Evolutionary conservation across 2,329 filamentous ascomycete species (phyloP).

Genomic region (Allantophomopsis cytisporea): DNA sequence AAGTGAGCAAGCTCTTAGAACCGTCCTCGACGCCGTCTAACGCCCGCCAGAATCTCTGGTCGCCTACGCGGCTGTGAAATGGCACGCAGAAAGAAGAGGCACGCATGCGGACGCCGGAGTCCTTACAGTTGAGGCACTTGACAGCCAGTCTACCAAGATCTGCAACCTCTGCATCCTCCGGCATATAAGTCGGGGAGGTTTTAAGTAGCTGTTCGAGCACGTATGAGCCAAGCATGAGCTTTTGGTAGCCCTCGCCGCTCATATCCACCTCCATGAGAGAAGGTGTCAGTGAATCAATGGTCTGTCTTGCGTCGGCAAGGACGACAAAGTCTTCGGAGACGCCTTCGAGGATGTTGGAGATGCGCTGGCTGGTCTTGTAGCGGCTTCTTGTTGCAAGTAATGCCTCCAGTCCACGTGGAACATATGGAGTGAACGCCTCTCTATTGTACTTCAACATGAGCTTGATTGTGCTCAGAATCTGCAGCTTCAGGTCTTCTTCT

Average conservation of each 20-base stretch:
- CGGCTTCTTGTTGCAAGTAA: conserved; percentile 49
- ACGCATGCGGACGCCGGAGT: conserved; percentile 56
- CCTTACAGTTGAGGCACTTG: conserved; percentile 44
- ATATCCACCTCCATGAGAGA: conserved; percentile 30
- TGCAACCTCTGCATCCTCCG: conserved; percentile 33
- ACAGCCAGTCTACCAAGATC: conserved; percentile 35
- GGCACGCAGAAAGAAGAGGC: conserved; percentile 70
- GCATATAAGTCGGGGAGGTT: conserved; percentile 27
- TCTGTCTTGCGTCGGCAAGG: conserved; percentile 49
- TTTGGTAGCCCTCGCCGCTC: conserved; percentile 31
- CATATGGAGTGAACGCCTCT: conserved; percentile 52
- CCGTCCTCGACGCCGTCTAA: conserved; percentile 55
- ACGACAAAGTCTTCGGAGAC: conserved; percentile 59
- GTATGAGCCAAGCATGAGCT: conserved; percentile 48
- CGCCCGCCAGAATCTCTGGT: conserved; percentile 51
- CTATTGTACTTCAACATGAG: conserved; percentile 56
- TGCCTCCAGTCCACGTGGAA: conserved; percentile 52
- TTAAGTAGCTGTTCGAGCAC: conserved; percentile 45
- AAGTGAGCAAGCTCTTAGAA: conserved; percentile 64
- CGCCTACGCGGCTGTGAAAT: conserved; percentile 48
- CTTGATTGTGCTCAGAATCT: conserved; percentile 62
- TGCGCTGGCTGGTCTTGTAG: conserved; percentile 57
- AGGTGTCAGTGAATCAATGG: conserved; percentile 36
- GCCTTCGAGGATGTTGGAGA: conserved; percentile 61
- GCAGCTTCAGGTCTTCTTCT: conserved; percentile 58